Evolutionary conservation across 805 yeast genomes (phyloP), one percentile per base, ranked within the genome.

Genomic region (Komagataella pseudopastoris): DNA sequence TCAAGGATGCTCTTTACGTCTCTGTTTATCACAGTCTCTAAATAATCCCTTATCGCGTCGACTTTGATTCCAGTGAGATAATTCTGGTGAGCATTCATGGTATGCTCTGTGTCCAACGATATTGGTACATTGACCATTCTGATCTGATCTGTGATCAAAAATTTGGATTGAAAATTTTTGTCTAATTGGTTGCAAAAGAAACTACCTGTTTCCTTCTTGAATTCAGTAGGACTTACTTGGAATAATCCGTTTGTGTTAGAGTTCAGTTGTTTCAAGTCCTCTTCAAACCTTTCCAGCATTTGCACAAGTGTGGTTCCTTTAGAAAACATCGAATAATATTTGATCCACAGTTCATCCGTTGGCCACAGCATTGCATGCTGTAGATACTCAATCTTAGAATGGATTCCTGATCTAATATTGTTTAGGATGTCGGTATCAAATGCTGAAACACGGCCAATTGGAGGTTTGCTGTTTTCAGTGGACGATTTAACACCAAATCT

Each of bases 301-400:
- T 69, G 63, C 23, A 67, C 63, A 20, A 81, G 66, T 1, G 74
- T 67, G 1, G 77, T 71, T 2, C 72, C 68, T 2, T 73, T 67
- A 2, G 85, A 78, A 56, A 81, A 79, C 58, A 78, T 76, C 7
- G 84, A 74, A 58, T 84, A 76, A 57, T 83, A 80, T 49, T 75
- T 76, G 2, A 77, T 73, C 78, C 93, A 79, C n/a, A 86, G 67
- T 20, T 76, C 74, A 54, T 78, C 81, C 1, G 89, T 81, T 1
- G 97, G 96, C 85, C 90, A 84, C n/a, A 87, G 64, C 8, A 78
- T 73, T 0, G 96, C 96, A 45, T 74, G 72, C 1, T 65, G 57
- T 5, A 90, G 63, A 51, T 74, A 72, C 18, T 72, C 67, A 4
- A 81, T 72, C 0, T 81, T 80, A 1, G 74, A 66, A 0, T 68